Conservation (phyloP, 2,329 filamentous ascomycete species). For the Bimuria novae-zelandiae region DNA sequence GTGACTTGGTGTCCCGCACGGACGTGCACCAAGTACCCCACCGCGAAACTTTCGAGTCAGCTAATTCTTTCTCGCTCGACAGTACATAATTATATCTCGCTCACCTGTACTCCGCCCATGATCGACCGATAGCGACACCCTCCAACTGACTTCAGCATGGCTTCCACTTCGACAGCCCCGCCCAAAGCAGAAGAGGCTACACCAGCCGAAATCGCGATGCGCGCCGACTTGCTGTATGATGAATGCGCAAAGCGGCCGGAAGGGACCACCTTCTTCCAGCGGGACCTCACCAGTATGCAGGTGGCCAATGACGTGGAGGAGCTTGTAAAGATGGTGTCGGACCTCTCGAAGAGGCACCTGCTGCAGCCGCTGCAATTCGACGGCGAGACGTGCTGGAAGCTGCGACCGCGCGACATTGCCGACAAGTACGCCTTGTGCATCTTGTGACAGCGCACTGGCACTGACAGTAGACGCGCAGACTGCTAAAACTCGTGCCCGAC, state of each 20-base stretch:
- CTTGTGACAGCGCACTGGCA: background rate
- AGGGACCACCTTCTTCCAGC: slow-evolving; percentile 47
- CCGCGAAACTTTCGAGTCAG: slow-evolving; percentile 10
- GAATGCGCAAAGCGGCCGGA: slow-evolving; percentile 41
- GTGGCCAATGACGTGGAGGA: slow-evolving; percentile 40
- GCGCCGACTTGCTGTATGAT: slow-evolving; percentile 44
- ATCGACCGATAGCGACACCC: slow-evolving; percentile 23
- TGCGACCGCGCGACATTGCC: slow-evolving; percentile 41
- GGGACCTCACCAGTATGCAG: slow-evolving; percentile 44
- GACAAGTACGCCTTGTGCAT: slow-evolving; percentile 36
- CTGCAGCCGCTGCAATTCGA: slow-evolving; percentile 46
- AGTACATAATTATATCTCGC: background rate
- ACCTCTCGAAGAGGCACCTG: slow-evolving; percentile 42
- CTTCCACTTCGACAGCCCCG: slow-evolving; percentile 22
- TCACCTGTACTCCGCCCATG: slow-evolving; percentile 20
- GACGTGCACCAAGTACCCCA: slow-evolving; percentile 4
- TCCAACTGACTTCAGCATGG: slow-evolving; percentile 22
- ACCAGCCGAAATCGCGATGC: slow-evolving; percentile 13
- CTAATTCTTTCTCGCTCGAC: background rate
- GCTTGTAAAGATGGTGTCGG: slow-evolving; percentile 38
- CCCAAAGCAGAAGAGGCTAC: slow-evolving; percentile 26
- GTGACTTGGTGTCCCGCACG: slow-evolving; percentile 9
- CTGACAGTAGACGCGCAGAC: slow-evolving; percentile 28
- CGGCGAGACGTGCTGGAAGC: slow-evolving; percentile 44
- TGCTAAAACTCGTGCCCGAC: slow-evolving; percentile 60